Percentiles rank a stretch among this genome's conserved stretches.
Evolutionary conservation across 176 grass and related monocot genomes (phyloP).

Genomic region (Eragrostis nindensis): DNA sequence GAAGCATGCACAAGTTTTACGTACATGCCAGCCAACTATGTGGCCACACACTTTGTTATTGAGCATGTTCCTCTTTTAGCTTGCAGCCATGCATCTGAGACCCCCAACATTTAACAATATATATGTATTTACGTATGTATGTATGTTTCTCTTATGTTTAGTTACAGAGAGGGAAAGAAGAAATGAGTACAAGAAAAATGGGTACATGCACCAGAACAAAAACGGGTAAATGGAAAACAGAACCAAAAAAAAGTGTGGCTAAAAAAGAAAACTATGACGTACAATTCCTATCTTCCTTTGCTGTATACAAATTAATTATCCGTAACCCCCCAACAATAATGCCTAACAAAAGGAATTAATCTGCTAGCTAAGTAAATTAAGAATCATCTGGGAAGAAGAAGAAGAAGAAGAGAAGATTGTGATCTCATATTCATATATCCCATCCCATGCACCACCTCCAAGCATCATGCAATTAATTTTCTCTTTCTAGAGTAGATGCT

Average conservation of each 20-base stretch:
- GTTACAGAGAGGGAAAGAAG: conserved; percentile 59
- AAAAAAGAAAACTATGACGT: conserved; percentile 72
- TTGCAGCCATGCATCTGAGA: not conserved
- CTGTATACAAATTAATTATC: conserved; percentile 75
- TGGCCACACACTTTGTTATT: conserved; percentile 48
- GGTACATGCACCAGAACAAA: conserved; percentile 42
- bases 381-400: conserved; percentile 58
- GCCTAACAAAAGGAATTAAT: conserved; percentile 81
- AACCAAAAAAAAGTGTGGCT: conserved; percentile 50
- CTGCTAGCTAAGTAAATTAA: conserved; percentile 67
- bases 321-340: conserved; percentile 69
- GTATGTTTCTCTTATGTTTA: conserved; percentile 68
- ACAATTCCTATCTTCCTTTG: conserved; percentile 73
- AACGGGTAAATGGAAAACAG: conserved; percentile 45
- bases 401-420: not conserved
- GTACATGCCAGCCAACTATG: conserved; percentile 46
- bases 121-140: conserved; percentile 55
- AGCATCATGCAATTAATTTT: conserved; percentile 41
- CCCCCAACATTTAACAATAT: not conserved
- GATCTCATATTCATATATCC: conserved; percentile 59
- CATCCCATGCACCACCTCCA: conserved; percentile 49
- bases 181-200: conserved; percentile 53
- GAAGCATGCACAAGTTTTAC: conserved; percentile 30
- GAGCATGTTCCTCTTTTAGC: conserved; percentile 21
- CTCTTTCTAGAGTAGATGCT: conserved; percentile 46